phyloP scores from a whole-genome alignment of 306 rosid species.

The Cicer judaicum region DNA sequence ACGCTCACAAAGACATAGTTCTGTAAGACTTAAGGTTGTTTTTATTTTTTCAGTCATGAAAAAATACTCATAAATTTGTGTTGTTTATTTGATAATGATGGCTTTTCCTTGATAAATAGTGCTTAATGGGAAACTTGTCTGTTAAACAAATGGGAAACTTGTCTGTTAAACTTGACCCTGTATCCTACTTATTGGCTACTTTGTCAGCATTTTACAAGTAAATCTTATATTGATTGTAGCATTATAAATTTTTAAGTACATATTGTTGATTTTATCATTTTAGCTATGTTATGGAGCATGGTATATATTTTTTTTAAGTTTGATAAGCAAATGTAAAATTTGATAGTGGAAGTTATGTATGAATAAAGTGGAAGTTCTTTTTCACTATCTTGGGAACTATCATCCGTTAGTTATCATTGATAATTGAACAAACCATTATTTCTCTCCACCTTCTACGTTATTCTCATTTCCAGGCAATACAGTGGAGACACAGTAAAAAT shows the following conservation, averaged over 20 bases:
- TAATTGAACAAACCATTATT: slow-evolving; percentile 14
- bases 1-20: slow-evolving; percentile 29
- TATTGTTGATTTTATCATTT: slow-evolving; percentile 18
- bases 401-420: slow-evolving; percentile 6
- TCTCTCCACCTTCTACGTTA: slow-evolving; percentile 12
- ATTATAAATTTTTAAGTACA: not conserved
- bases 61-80: slow-evolving; percentile 16
- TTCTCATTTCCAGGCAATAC: slow-evolving; percentile 10
- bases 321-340: slow-evolving; percentile 35
- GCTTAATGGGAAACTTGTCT: slow-evolving; percentile 24
- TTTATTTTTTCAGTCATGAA: slow-evolving; percentile 26
- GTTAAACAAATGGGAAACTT: too few relatives aligned
- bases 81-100: slow-evolving; percentile 3
- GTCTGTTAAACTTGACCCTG: too few relatives aligned
- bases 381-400: slow-evolving; percentile 23
- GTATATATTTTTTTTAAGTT: not conserved
- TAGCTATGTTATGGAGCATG: slow-evolving; percentile 13
- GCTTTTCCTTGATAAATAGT: slow-evolving; percentile 33
- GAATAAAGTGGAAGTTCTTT: slow-evolving; percentile 16
- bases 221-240: slow-evolving; percentile 21
- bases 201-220: slow-evolving; percentile 20
- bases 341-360: not conserved
- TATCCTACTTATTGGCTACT: slow-evolving; percentile 5
- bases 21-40: slow-evolving; percentile 1
- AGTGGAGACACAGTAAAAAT: slow-evolving; percentile 8